Evolutionary conservation across 805 yeast genomes (phyloP).

Genomic region (Komagataella pseudopastoris): DNA sequence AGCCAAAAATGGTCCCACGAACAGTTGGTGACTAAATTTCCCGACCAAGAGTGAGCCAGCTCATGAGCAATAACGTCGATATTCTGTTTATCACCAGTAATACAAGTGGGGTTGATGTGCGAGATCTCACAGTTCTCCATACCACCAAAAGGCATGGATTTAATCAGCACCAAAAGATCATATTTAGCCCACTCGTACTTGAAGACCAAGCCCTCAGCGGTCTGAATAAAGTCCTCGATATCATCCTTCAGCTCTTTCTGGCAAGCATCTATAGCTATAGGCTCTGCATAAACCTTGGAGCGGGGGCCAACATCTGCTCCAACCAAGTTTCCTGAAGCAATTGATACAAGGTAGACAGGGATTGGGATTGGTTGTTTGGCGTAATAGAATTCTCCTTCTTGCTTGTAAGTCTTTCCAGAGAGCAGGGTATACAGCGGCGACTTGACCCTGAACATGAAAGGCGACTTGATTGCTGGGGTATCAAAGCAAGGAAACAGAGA

Average conservation of each 20-base stretch:
- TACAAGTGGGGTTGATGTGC: constrained; percentile 79
- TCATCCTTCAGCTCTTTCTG: constrained; percentile 73
- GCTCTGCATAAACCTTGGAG: constrained; percentile 73
- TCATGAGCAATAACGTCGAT: constrained; percentile 90
- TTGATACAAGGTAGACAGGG: constrained; percentile 72
- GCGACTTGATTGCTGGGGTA: constrained; percentile 73
- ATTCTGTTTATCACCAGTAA: constrained; percentile 74
- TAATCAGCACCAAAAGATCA: constrained; percentile 70
- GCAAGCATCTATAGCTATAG: constrained; percentile 49
- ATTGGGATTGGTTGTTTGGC: constrained; percentile 73
- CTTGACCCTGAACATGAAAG: constrained; percentile 40
- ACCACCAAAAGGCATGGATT: constrained; percentile 78
- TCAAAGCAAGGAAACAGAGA: constrained; percentile 83
- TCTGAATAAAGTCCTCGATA: constrained; percentile 63
- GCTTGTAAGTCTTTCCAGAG: constrained; percentile 42
- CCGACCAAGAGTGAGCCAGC: constrained; percentile 87
- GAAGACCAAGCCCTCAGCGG: constrained; percentile 67
- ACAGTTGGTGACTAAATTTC: constrained; percentile 79
- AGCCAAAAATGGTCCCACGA: constrained; percentile 94
- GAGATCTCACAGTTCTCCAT: constrained; percentile 93
- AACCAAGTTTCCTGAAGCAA: constrained; percentile 72
- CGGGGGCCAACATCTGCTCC: constrained; percentile 72
- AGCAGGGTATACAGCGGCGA: constrained; percentile 62
- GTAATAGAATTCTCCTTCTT: constrained; percentile 19
- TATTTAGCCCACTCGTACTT: constrained; percentile 78